phyloP scores from a whole-genome alignment of 2,329 filamentous ascomycete genomes.

The Hypoxylon sp. region DNA sequence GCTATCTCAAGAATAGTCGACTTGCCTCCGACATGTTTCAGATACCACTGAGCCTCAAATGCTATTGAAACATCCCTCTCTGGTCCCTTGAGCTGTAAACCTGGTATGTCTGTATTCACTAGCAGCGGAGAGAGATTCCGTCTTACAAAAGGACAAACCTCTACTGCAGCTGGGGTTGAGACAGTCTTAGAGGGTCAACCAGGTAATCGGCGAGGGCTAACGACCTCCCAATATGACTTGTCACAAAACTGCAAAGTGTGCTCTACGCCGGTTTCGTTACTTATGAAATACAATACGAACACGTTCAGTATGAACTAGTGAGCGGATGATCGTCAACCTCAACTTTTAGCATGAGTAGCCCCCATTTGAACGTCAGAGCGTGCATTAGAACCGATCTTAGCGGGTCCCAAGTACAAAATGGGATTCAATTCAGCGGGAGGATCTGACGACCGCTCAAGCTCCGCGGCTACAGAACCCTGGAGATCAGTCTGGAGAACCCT shows the following conservation, averaged over 20 bases:
- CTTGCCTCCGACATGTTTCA: slow-evolving; percentile 31
- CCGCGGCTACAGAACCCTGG: slow-evolving; percentile 37
- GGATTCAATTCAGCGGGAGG: slow-evolving; percentile 5
- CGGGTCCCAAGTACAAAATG: slow-evolving; percentile 1
- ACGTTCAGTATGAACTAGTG: slow-evolving; percentile 4
- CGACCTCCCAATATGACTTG: slow-evolving; percentile 31
- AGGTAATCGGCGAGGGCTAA: slow-evolving; percentile 19
- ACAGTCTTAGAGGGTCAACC: slow-evolving; percentile 28
- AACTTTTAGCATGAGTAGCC: slow-evolving; percentile 1
- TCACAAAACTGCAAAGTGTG: slow-evolving; percentile 24
- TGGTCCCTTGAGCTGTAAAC: slow-evolving; percentile 10
- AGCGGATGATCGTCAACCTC: slow-evolving; percentile 8
- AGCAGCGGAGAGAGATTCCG: slow-evolving; percentile 6
- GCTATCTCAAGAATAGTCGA: slow-evolving; percentile 15
- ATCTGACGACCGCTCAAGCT: slow-evolving; percentile 14
- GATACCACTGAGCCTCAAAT: slow-evolving; percentile 27
- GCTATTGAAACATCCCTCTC: slow-evolving; percentile 23
- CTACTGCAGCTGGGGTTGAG: slow-evolving; percentile 32
- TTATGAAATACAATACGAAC: slow-evolving; percentile 23
- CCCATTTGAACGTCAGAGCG: slow-evolving; percentile 8
- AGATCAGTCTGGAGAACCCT: slow-evolving; percentile 43
- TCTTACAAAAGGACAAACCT: slow-evolving; percentile 6
- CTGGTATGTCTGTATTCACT: slow-evolving; percentile 4
- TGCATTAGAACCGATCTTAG: slow-evolving; percentile 8
- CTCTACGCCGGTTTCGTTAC: slow-evolving; percentile 30